A percentile compares a stretch with the other conserved stretches of the same genome.
These are phyloP conservation scores for Orbilia blumenaviensis DNA, from an alignment of 2,329 filamentous ascomycete species.

Conservation along the genomic window DNA sequence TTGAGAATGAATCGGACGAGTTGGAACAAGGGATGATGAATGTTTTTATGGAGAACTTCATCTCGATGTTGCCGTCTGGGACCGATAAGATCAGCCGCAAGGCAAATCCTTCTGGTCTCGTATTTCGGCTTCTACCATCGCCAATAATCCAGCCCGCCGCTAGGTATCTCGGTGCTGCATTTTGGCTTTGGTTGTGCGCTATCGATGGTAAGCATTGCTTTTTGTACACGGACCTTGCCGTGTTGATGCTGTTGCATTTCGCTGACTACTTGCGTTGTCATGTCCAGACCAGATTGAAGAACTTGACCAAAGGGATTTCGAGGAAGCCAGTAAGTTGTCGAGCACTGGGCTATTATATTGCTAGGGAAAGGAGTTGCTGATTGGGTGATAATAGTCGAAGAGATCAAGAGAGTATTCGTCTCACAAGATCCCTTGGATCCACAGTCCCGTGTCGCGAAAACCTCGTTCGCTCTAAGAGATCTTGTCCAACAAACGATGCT, in stretches of 20 bases:
- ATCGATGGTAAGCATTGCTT: slow-evolving; percentile 54
- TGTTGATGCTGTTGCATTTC: slow-evolving; percentile 40
- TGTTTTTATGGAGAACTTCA: slow-evolving; percentile 55
- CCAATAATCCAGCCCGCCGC: slow-evolving; percentile 54
- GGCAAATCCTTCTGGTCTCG: slow-evolving; percentile 56
- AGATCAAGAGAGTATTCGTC: slow-evolving; percentile 39
- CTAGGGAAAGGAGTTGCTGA: neutral
- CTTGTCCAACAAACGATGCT: slow-evolving; percentile 55
- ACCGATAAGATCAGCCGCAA: slow-evolving; percentile 56
- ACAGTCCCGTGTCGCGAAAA: slow-evolving; percentile 48
- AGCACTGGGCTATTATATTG: neutral
- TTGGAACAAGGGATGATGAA: slow-evolving; percentile 43
- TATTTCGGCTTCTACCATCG: slow-evolving; percentile 56
- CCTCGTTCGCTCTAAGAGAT: slow-evolving; percentile 55
- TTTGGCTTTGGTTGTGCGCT: slow-evolving; percentile 58
- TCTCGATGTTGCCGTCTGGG: slow-evolving; percentile 54
- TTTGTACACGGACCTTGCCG: neutral
- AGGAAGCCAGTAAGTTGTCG: slow-evolving; percentile 40
- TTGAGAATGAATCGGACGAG: slow-evolving; percentile 35
- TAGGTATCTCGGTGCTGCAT: slow-evolving; percentile 54
- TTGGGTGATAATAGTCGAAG: slow-evolving; percentile 13
- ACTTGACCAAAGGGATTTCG: slow-evolving; percentile 42
- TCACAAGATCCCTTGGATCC: slow-evolving; percentile 48
- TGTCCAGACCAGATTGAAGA: slow-evolving; percentile 52
- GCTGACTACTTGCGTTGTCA: slow-evolving; percentile 25